A percentile compares a stretch with the other conserved stretches of the same genome.
Evolutionary conservation across 2,329 filamentous ascomycete species (phyloP).

Genomic region (Simplicillium aogashimaense): DNA sequence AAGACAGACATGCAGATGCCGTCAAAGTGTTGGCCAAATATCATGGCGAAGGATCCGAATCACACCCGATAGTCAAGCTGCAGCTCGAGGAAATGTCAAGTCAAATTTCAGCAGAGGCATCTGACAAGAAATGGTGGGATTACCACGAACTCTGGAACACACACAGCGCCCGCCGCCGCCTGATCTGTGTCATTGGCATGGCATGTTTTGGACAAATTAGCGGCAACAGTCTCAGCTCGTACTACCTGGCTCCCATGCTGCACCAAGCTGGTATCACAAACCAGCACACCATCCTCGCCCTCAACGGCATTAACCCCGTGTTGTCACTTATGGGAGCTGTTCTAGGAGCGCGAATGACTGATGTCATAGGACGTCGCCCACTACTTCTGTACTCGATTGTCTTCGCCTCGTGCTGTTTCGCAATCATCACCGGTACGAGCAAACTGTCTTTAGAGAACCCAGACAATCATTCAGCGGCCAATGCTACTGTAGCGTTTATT

Average conservation of each 20-base stretch:
- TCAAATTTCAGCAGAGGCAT: slow-evolving; percentile 36
- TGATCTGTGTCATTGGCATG: slow-evolving; percentile 41
- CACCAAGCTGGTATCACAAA: slow-evolving; percentile 39
- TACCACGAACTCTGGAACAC: slow-evolving; percentile 42
- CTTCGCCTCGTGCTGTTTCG: slow-evolving; percentile 35
- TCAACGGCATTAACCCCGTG: slow-evolving; percentile 44
- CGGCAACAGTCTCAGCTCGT: slow-evolving; percentile 37
- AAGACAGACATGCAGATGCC: slow-evolving; percentile 29
- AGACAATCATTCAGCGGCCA: slow-evolving; percentile 24
- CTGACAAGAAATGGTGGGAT: slow-evolving; percentile 39
- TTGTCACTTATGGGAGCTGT: slow-evolving; percentile 40
- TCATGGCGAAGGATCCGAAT: slow-evolving; percentile 39
- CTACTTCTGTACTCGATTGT: slow-evolving; percentile 36
- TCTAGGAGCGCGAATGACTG: slow-evolving; percentile 44
- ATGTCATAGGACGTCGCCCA: slow-evolving; percentile 46
- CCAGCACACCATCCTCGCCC: slow-evolving; percentile 34
- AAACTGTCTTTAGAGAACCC: slow-evolving; percentile 28
- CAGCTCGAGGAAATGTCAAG: slow-evolving; percentile 38
- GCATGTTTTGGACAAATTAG: slow-evolving; percentile 43
- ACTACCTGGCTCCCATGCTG: slow-evolving; percentile 45
- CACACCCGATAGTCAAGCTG: slow-evolving; percentile 40
- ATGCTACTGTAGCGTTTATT: slow-evolving; percentile 36
- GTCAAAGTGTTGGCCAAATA: slow-evolving; percentile 32
- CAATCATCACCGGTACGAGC: slow-evolving; percentile 36
- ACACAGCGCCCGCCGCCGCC: slow-evolving; percentile 34